phyloP scores from a whole-genome alignment of 164 flowering plant species.

The Taxillus chinensis region DNA sequence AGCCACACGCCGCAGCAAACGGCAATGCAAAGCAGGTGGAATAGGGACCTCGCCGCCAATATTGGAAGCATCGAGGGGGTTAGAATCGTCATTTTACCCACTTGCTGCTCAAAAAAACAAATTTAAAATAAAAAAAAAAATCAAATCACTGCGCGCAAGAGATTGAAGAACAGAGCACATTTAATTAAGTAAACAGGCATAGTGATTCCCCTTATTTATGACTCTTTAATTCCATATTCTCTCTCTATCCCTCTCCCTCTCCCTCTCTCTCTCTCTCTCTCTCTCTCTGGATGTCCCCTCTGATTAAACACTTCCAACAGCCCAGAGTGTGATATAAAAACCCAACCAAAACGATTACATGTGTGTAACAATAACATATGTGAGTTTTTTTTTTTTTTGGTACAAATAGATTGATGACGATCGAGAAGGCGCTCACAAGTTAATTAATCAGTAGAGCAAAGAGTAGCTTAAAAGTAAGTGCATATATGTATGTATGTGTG shows the following conservation, averaged over 20 bases:
- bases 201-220: no score
- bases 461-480: neutral
- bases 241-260: no score
- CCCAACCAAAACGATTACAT: no score
- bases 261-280: no score
- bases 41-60: conserved; percentile 8
- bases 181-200: no score
- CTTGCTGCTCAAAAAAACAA: neutral
- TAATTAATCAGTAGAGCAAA: neutral
- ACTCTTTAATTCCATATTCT: no score
- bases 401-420: neutral
- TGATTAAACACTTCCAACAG: no score
- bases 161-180: neutral
- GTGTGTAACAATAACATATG: no score
- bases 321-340: no score
- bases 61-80: conserved; percentile 9
- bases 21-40: conserved; percentile 7
- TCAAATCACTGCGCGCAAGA: neutral
- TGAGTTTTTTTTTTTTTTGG: no score
- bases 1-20: conserved; percentile 3
- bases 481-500: neutral
- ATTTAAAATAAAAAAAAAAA: no score
- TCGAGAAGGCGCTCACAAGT: neutral
- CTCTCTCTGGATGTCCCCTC: no score
- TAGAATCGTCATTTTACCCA: conserved; percentile 5